Percentiles rank a stretch among this genome's conserved stretches.
These are phyloP conservation scores for Cunninghamia lanceolata DNA, from an alignment of 75 land plant genomes.

Conservation along the genomic window DNA sequence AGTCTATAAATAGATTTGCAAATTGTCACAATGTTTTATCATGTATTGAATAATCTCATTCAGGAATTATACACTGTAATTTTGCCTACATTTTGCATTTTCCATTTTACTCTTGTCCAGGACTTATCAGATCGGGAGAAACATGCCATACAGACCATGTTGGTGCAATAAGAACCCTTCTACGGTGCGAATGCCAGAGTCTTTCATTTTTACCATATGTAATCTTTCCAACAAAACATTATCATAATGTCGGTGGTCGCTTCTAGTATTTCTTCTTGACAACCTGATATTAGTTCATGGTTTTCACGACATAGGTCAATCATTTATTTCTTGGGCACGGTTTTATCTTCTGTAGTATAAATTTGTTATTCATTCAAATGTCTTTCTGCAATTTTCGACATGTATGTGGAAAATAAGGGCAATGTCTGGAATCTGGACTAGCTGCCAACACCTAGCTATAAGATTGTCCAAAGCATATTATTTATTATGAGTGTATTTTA, in stretches of 20 bases:
- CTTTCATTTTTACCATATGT: not conserved
- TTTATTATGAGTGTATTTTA: conserved; percentile 2
- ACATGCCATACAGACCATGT: not conserved
- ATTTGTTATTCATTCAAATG: conserved; percentile 2
- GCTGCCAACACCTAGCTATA: not conserved
- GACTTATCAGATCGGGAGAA: conserved; percentile 12
- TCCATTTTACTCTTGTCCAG: not conserved
- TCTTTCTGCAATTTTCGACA: not conserved
- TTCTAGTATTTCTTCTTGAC: not conserved
- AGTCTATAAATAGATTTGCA: no score
- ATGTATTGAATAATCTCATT: not conserved
- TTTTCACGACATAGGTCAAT: not conserved
- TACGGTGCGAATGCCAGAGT: not conserved
- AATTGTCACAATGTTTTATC: no score
- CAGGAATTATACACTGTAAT: not conserved
- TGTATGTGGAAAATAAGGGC: not conserved
- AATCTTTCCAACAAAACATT: not conserved
- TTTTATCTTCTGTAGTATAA: not conserved
- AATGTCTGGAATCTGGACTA: not conserved
- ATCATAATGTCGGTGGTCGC: not conserved
- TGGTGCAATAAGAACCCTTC: not conserved
- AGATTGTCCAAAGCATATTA: not conserved
- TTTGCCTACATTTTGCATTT: not conserved
- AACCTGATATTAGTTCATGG: not conserved
- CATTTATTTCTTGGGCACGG: not conserved